Base-by-base conservation (phyloP, 768 basidiomycete genomes). In the Boletellus emodensis region DNA sequence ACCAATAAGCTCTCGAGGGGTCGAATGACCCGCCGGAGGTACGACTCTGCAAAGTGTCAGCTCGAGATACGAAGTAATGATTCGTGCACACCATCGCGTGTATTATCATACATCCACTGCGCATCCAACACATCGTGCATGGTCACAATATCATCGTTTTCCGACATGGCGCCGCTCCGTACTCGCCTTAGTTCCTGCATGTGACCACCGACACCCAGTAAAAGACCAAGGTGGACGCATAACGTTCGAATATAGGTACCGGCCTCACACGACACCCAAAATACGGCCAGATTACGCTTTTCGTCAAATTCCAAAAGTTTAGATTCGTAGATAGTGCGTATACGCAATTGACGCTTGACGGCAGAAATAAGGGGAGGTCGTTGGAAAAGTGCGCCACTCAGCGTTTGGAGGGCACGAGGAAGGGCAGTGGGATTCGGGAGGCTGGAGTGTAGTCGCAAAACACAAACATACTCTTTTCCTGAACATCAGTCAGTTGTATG, bases 101-200 rank as follows among this genome's bases (percentile, higher is more conserved):
- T 96, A 69, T 95, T 97, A 68, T 99, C 96, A 67, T 95, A 98
- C 65, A 87, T 70, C 94, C 95, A 99, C 62, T 98, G 96, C 12
- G 96, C 96, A 69, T 99, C 96, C 72, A 99, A 73, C 26, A 99
- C 95, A 67, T 99, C 96, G 72, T 99, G 96, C 96, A 99, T 99
- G 18, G 95, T 94, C 53, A 98, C 96, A 62, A 97, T 93, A 60
- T 94, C 94, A 65, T 98, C 95, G 66, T 91, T 94, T 74, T 99
- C 96, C 43, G 88, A 90, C 82, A 97, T 86, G 43, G 94, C 95
- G 61, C 96, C 96, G 65, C 87, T 91, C 57, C 96, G 76, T 13
- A 98, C 95, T 61, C 96, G 76, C 60, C 96, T 80, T 51, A 99
- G 79, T 69, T 99, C 96, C 73, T 99, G 95, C 96, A 99, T 99